Evolutionary conservation across 805 yeast species (phyloP).

Genomic region (Yarrowia sp.): DNA sequence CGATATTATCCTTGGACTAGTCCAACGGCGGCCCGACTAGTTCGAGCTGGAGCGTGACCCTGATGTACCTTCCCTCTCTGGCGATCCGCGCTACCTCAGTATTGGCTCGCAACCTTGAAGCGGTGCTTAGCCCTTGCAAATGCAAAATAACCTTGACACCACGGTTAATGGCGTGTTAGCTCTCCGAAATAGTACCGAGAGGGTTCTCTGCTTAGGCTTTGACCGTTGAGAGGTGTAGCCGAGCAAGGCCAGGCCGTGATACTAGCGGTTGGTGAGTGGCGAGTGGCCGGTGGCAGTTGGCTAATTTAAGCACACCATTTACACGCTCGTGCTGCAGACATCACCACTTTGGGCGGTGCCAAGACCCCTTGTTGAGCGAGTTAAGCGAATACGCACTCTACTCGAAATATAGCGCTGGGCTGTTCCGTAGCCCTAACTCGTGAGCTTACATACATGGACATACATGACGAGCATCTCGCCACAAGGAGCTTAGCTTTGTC

Average conservation of each 20-base stretch:
- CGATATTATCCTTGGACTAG: neutral
- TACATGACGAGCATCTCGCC: neutral
- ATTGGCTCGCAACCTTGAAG: too few species aligned
- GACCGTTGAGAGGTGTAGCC: neutral
- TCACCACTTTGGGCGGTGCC: too few species aligned
- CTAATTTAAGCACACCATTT: too few species aligned
- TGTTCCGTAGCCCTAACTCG: slow-evolving; percentile 19
- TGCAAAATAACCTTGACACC: slow-evolving; percentile 2
- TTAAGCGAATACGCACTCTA: too few species aligned
- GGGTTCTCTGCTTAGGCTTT: neutral
- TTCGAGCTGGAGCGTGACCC: neutral
- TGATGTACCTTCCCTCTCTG: neutral
- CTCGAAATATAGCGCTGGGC: neutral
- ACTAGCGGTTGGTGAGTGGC: too few species aligned
- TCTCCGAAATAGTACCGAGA: slow-evolving; percentile 5
- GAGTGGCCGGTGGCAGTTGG: neutral
- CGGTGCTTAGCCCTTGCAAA: neutral
- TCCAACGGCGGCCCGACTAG: neutral
- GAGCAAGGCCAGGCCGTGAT: too few species aligned
- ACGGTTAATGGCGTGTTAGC: slow-evolving; percentile 1
- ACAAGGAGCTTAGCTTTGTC: neutral
- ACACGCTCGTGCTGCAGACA: too few species aligned
- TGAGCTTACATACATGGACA: slow-evolving; percentile 3
- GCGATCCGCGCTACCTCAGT: neutral
- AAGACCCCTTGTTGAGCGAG: too few species aligned